Percentiles rank a stretch among this genome's conserved stretches.
phyloP scores from a whole-genome alignment of 2,329 filamentous ascomycete genomes.

The Aspergillus quadrilineatus region DNA sequence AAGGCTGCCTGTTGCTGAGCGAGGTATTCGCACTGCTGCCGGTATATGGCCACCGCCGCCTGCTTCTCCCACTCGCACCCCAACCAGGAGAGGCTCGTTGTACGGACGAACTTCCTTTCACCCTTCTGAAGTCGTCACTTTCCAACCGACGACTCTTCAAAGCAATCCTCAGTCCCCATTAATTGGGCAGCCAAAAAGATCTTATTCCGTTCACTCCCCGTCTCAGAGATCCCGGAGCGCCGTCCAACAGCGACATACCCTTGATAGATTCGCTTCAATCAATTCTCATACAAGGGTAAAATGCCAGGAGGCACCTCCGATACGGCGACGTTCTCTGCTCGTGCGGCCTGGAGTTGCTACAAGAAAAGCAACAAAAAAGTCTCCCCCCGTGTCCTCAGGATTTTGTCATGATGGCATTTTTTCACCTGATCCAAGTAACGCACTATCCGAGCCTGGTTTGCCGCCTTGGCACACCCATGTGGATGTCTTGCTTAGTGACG shows the following conservation, averaged over 20 bases:
- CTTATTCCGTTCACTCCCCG: constrained; percentile 31
- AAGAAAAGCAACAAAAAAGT: constrained; percentile 31
- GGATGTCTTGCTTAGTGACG: constrained; percentile 15
- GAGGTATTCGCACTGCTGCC: constrained; percentile 12
- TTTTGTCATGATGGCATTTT: constrained; percentile 25
- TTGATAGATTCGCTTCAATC: constrained; percentile 32
- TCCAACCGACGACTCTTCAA: constrained; percentile 23
- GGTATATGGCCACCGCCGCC: constrained; percentile 11
- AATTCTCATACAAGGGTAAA: constrained; percentile 36
- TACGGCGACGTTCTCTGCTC: constrained; percentile 39
- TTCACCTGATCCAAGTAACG: constrained; percentile 3
- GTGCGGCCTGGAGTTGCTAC: constrained; percentile 38
- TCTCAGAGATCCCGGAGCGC: constrained; percentile 25
- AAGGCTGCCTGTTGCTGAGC: constrained; percentile 1
- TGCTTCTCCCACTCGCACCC: constrained; percentile 5
- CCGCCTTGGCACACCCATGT: constrained; percentile 16
- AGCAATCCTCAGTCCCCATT: constrained; percentile 17
- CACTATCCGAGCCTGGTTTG: constrained; percentile 18
- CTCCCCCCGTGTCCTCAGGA: constrained; percentile 22
- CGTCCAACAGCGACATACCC: constrained; percentile 25
- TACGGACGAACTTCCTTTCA: constrained; percentile 21
- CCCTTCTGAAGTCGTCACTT: constrained; percentile 21
- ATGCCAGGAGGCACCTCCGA: constrained; percentile 35
- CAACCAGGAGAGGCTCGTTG: constrained; percentile 15
- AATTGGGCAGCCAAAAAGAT: constrained; percentile 24